These are phyloP conservation scores for California macrophylla DNA, from an alignment of 441 rosid species.

Conservation along the genomic window DNA sequence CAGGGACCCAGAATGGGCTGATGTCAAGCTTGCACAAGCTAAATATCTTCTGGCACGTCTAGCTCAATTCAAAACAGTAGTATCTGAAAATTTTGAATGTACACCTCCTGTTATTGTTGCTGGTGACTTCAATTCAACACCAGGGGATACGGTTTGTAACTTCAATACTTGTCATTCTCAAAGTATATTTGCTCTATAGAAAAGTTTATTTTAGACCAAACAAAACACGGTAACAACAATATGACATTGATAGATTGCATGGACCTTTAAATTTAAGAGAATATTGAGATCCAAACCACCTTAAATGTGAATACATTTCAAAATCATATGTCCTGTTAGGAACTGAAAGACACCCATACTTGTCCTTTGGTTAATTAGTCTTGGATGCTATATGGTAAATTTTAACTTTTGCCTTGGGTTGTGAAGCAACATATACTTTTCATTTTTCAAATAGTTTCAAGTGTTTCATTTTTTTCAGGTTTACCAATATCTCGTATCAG, in stretches of 20 bases:
- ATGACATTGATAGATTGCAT: neutral
- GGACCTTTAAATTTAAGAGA: neutral
- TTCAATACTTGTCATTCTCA: neutral
- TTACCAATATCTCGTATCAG: constrained; percentile 57
- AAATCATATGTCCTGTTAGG: neutral
- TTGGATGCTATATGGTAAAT: neutral
- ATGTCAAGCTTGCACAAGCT: constrained; percentile 94
- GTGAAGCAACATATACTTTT: neutral
- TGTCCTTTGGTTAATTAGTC: neutral
- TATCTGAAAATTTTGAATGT: constrained; percentile 51
- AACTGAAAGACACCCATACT: neutral
- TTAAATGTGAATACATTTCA: neutral
- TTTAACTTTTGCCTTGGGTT: neutral
- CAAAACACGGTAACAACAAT: neutral
- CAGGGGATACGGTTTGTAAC: constrained; percentile 59
- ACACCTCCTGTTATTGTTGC: constrained; percentile 51
- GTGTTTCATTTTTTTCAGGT: constrained; percentile 40
- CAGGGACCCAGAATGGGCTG: constrained; percentile 91
- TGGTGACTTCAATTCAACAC: constrained; percentile 92
- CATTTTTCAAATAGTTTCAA: neutral
- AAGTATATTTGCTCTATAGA: neutral
- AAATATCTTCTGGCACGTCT: constrained; percentile 59
- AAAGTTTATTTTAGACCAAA: neutral
- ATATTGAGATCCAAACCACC: neutral
- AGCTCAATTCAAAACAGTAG: constrained; percentile 45